Evolutionary conservation across 306 rosid genomes (phyloP).

Genomic region (Pyrus communis): DNA sequence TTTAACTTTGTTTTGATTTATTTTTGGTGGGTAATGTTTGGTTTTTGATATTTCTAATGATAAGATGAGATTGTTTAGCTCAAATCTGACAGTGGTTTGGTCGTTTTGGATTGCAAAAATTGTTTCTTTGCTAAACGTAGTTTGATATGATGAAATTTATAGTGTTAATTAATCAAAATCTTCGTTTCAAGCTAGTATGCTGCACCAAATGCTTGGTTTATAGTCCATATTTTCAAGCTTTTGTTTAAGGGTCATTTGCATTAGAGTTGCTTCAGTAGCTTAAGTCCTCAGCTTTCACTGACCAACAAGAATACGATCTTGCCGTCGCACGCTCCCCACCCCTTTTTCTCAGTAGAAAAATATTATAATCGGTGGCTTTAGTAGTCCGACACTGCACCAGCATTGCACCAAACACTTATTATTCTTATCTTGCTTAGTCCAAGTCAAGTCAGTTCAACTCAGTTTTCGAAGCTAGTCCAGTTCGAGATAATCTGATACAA

Average conservation of each 20-base stretch:
- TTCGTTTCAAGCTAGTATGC: background rate
- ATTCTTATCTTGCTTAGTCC: too few species aligned
- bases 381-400: too few species aligned
- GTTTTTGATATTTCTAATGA: background rate
- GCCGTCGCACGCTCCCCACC: too few species aligned
- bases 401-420: too few species aligned
- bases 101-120: background rate
- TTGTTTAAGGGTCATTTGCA: background rate
- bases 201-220: background rate
- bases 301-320: too few species aligned
- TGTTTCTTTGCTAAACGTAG: background rate
- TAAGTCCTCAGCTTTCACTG: background rate
- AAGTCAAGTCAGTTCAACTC: too few species aligned
- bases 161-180: background rate
- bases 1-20: background rate
- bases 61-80: background rate
- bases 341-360: too few species aligned
- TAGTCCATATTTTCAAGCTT: background rate
- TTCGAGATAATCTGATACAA: too few species aligned
- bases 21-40: background rate
- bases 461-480: too few species aligned
- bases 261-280: background rate
- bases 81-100: background rate
- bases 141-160: conserved; percentile 18
- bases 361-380: too few species aligned